phyloP scores from a whole-genome alignment of 257 asterid species.

The Forsythia suspensa region DNA sequence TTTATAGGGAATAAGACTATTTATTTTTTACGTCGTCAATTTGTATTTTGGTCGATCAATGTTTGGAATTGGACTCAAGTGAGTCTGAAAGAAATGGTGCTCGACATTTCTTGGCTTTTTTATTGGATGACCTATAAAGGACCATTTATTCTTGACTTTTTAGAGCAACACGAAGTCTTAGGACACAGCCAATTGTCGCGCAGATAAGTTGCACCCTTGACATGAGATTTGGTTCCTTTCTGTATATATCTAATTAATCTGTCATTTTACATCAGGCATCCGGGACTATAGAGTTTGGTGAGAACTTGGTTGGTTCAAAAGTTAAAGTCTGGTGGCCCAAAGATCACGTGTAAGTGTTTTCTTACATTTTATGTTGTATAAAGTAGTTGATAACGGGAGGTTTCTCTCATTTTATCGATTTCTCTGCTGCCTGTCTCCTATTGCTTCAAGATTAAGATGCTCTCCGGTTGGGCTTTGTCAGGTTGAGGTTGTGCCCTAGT shows the following conservation, averaged over 20 bases:
- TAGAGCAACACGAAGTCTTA: background rate
- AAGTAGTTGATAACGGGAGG: conserved; percentile 4
- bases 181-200: conserved; percentile 16
- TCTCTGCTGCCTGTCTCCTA: background rate
- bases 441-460: background rate
- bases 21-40: background rate
- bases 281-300: conserved; percentile 37
- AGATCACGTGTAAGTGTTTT: conserved; percentile 64
- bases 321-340: conserved; percentile 93
- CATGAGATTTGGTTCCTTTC: too few species aligned
- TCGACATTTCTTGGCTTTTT: background rate
- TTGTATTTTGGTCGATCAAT: background rate
- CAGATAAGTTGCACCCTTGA: conserved; percentile 8
- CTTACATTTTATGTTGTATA: conserved; percentile 2
- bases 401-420: background rate
- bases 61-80: background rate
- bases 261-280: conserved; percentile 50
- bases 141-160: conserved; percentile 9
- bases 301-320: conserved; percentile 70
- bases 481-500: background rate
- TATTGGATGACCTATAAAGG: conserved; percentile 4
- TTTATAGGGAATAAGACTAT: background rate
- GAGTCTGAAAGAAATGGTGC: background rate
- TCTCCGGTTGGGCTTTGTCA: background rate
- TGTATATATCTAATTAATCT: background rate